Conservation (phyloP, 2,329 filamentous ascomycete species). For the Geoglossum cookeanum region DNA sequence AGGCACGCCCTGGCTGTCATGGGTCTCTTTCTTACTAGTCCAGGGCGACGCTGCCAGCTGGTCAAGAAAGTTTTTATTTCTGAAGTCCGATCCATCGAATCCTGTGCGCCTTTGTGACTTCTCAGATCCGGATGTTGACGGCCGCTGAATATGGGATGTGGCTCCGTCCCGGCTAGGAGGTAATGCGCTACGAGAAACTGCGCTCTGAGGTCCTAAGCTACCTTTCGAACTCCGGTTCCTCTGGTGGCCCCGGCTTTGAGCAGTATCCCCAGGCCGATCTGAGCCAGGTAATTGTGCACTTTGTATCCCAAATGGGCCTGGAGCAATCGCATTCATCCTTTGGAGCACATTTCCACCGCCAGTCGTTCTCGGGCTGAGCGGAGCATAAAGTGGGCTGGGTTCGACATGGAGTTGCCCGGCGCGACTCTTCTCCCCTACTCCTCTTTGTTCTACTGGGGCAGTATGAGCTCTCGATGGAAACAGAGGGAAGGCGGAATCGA, state of each 20-base stretch:
- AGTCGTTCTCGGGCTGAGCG: slow-evolving; percentile 28
- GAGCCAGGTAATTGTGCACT: neutral
- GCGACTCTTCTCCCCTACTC: slow-evolving; percentile 10
- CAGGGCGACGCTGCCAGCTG: neutral
- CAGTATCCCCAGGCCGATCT: neutral
- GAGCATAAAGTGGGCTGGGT: slow-evolving; percentile 23
- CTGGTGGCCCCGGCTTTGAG: slow-evolving; percentile 12
- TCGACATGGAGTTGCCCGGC: slow-evolving; percentile 15
- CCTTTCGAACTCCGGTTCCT: neutral
- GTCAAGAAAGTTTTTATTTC: neutral
- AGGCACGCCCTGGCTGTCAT: no score
- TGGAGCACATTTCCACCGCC: slow-evolving; percentile 31
- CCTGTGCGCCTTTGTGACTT: neutral
- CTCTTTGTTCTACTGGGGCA: slow-evolving; percentile 8
- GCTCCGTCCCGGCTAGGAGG: neutral
- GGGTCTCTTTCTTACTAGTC: neutral
- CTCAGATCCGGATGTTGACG: slow-evolving; percentile 1
- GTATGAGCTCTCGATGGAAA: slow-evolving; percentile 27
- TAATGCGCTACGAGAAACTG: no score
- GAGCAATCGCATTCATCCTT: slow-evolving; percentile 45
- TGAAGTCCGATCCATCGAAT: neutral
- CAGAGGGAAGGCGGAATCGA: slow-evolving; percentile 34
- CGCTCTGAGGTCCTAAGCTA: no score
- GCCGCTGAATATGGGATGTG: neutral
- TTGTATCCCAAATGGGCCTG: slow-evolving; percentile 40